Evolutionary conservation across 2,329 filamentous ascomycete species (phyloP).

Genomic region (Pseudogymnoascus sp.): DNA sequence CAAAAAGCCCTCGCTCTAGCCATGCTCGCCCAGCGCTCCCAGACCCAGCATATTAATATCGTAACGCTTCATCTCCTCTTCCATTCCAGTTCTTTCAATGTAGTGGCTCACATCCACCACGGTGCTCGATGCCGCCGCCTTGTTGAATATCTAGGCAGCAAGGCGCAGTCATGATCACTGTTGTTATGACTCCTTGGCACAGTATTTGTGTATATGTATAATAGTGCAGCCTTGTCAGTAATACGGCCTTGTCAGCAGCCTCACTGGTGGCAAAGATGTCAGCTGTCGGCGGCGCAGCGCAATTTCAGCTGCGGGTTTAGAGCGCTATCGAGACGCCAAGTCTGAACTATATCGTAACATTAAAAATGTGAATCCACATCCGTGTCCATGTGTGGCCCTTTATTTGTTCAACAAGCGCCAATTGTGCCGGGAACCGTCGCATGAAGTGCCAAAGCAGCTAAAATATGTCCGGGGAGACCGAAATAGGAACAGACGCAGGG

Average conservation of each 20-base stretch:
- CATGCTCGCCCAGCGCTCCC: too few species aligned
- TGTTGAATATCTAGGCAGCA: too few species aligned
- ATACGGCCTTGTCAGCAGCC: background rate
- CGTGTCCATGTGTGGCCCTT: background rate
- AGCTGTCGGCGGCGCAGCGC: background rate
- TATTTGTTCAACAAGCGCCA: background rate
- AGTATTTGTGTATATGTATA: background rate
- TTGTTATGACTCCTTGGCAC: background rate
- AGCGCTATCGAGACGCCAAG: background rate
- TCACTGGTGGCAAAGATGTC: background rate
- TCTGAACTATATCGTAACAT: background rate
- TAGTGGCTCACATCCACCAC: too few species aligned
- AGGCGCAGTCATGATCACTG: too few species aligned
- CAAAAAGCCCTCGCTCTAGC: too few species aligned
- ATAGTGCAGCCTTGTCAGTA: background rate
- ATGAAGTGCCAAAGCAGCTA: background rate
- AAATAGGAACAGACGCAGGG: background rate
- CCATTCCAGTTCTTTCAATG: too few species aligned
- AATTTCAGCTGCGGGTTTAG: background rate
- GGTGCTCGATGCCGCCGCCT: too few species aligned
- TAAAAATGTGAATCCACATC: background rate
- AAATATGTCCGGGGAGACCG: background rate
- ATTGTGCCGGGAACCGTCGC: background rate
- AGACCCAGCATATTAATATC: too few species aligned
- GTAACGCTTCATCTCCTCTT: too few species aligned